phyloP scores from a whole-genome alignment of 2,329 filamentous ascomycete genomes.

The Capronia coronata region DNA sequence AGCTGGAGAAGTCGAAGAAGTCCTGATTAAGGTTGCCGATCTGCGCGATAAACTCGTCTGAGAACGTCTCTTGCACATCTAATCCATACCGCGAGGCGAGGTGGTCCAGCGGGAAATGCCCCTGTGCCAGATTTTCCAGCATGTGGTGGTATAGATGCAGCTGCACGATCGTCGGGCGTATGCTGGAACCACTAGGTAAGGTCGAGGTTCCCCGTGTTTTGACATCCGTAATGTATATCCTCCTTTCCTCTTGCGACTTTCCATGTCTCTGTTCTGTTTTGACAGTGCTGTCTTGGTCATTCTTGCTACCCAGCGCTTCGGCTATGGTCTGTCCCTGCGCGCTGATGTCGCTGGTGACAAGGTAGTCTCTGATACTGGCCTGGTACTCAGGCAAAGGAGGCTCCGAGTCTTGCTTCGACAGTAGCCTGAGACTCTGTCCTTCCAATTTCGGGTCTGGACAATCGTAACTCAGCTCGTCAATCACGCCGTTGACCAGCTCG shows the following conservation, averaged over 20 bases:
- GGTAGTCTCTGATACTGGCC: constrained; percentile 41
- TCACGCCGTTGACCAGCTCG: constrained; percentile 78
- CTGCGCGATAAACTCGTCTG: constrained; percentile 70
- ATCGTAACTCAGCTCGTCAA: constrained; percentile 74
- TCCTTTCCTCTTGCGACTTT: constrained; percentile 28
- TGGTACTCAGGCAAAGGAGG: constrained; percentile 41
- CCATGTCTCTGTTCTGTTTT: constrained; percentile 19
- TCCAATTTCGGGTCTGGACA: constrained; percentile 70
- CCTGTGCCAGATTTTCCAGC: constrained; percentile 66
- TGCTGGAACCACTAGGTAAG: constrained; percentile 58
- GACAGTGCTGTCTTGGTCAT: constrained; percentile 11
- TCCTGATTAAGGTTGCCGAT: constrained; percentile 63
- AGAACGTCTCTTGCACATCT: constrained; percentile 59
- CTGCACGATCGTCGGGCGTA: constrained; percentile 75
- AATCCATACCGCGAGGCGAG: constrained; percentile 68
- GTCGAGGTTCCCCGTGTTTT: constrained; percentile 69
- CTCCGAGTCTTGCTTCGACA: constrained; percentile 52
- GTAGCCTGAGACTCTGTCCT: constrained; percentile 44
- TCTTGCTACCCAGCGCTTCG: constrained; percentile 24
- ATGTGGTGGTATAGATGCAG: constrained; percentile 84
- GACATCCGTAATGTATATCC: constrained; percentile 75
- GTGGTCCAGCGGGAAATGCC: constrained; percentile 60
- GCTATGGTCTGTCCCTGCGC: constrained; percentile 31
- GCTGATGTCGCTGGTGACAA: constrained; percentile 30
- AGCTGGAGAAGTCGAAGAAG: constrained; percentile 47